Evolutionary conservation across 2,329 filamentous ascomycete species (phyloP), one percentile per base, ranked within the genome.

Genomic region (Monilinia aucupariae): DNA sequence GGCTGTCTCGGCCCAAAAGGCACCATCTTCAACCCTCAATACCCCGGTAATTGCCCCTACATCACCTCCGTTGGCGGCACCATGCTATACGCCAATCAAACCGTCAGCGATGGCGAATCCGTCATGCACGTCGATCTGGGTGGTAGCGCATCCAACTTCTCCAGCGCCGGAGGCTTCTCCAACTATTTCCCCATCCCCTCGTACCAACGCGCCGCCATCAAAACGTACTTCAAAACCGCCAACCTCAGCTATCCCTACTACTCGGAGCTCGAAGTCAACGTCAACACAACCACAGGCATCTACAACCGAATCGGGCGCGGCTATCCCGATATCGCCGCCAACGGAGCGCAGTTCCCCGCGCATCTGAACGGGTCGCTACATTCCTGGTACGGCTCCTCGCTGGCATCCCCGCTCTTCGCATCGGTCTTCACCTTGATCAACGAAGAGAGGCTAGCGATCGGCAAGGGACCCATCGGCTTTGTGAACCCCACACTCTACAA

Each of bases 21-120:
- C 5, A 52, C 22, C 5, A 68, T 70, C 25, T 71, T 70, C 61
- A 70, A 68, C 41, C 69, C 68, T 1, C 81, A 79, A 6, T 91
- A 90, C 74, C 88, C 88, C 0, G 82, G 81, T 0, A 81, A 82
- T 0, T 91, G 88, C 68, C 87, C 87, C 0, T 90, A 83, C 72
- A 82, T 90, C 9, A 90, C 88, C 0, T 76, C 81, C 2, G 82
- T 90, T 1, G 88, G 88, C 8, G 87, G 82, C 1, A 86, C 84
- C n/a, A 5, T 75, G 76, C 69, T 74, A 77, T 66, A 76, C 78
- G 62, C 68, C 76, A 61, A 80, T 79, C 22, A 80, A 83, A 69
- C 75, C 72, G 52, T 68, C 17, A 58, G 67, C 10, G 68, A 71
- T 47, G 48, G 64, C 1, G 70, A 71, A 61, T 65, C 65, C 20